phyloP scores from a whole-genome alignment of 2,329 filamentous ascomycete species.

The Fusarium verticillioides region DNA sequence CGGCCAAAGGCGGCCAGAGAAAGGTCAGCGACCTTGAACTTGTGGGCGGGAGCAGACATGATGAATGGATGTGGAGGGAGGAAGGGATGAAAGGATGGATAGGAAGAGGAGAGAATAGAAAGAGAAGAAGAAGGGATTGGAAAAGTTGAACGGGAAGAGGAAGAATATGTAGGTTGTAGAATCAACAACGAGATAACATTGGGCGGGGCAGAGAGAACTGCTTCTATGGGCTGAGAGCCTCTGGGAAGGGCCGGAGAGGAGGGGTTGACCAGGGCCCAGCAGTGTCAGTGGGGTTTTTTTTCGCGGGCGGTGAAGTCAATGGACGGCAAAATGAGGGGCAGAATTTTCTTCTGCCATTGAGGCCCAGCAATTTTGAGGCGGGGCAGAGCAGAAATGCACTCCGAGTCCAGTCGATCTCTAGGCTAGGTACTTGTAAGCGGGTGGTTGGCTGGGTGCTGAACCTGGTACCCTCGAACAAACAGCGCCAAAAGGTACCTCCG shows the following conservation, averaged over 20 bases:
- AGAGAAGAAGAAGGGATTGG: slow-evolving; percentile 39
- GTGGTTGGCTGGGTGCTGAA: slow-evolving; percentile 13
- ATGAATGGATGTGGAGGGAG: slow-evolving; percentile 38
- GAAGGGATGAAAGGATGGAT: slow-evolving; percentile 38
- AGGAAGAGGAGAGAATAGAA: slow-evolving; percentile 27
- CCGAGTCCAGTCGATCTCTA: slow-evolving; percentile 7
- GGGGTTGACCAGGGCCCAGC: slow-evolving; percentile 19
- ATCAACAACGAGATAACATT: slow-evolving; percentile 38
- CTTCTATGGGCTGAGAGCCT: slow-evolving; percentile 20
- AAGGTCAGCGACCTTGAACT: slow-evolving; percentile 99
- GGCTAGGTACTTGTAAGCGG: slow-evolving; percentile 24
- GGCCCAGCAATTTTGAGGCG: slow-evolving; percentile 28
- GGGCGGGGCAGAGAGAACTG: slow-evolving; percentile 34
- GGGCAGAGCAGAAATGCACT: slow-evolving; percentile 21
- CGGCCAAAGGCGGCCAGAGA: slow-evolving; percentile 97
- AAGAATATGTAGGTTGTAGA: slow-evolving; percentile 27
- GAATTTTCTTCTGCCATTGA: slow-evolving; percentile 43
- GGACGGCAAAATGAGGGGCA: slow-evolving; percentile 45
- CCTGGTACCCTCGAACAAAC: slow-evolving; percentile 7
- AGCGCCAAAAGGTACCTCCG: slow-evolving; percentile 19
- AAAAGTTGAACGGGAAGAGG: slow-evolving; percentile 18
- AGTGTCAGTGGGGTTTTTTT: slow-evolving; percentile 22
- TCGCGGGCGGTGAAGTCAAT: slow-evolving; percentile 41
- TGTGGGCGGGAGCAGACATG: slow-evolving; percentile 84
- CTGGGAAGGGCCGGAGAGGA: slow-evolving; percentile 33